Percentiles rank a stretch among this genome's conserved stretches.
These are phyloP conservation scores for Boletus patriciae DNA, from an alignment of 768 basidiomycete genomes.

Conservation along the genomic window DNA sequence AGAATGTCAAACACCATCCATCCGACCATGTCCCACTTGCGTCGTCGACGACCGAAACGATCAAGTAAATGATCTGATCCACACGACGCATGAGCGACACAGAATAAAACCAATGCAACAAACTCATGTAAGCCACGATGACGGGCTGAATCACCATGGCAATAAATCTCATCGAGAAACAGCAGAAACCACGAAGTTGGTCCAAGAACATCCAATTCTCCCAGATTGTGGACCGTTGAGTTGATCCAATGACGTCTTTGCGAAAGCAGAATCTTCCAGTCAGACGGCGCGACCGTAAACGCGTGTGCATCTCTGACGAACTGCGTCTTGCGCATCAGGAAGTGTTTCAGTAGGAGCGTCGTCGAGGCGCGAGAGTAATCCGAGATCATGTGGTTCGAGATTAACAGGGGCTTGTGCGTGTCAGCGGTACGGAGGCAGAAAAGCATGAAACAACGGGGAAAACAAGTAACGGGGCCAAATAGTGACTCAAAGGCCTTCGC, in stretches of 20 bases:
- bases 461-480: conserved; percentile 97
- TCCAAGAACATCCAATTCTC: conserved; percentile 88
- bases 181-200: conserved; percentile 93
- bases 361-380: conserved; percentile 98
- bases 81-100: conserved; percentile 5
- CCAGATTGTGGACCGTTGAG: conserved; percentile 96
- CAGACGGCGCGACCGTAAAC: conserved; percentile 92
- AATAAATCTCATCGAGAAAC: conserved; percentile 98
- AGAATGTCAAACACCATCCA: conserved; percentile 97
- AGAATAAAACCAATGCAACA: conserved; percentile 11
- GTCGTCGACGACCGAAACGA: conserved; percentile 77
- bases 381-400: conserved; percentile 85
- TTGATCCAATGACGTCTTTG: conserved; percentile 99
- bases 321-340: conserved; percentile 91
- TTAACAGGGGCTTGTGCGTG: conserved; percentile 91
- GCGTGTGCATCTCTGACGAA: conserved; percentile 95
- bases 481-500: conserved; percentile 97
- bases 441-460: conserved; percentile 98
- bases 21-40: conserved; percentile 98
- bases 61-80: conserved; percentile 76
- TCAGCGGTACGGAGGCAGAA: conserved; percentile 94
- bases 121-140: conserved; percentile 83
- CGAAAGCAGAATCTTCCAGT: conserved; percentile 90
- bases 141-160: conserved; percentile 93
- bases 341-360: conserved; percentile 93